Evolutionary conservation across 1,284 basidiomycete genomes (phyloP).

Genomic region (Ganoderma lucidum): DNA sequence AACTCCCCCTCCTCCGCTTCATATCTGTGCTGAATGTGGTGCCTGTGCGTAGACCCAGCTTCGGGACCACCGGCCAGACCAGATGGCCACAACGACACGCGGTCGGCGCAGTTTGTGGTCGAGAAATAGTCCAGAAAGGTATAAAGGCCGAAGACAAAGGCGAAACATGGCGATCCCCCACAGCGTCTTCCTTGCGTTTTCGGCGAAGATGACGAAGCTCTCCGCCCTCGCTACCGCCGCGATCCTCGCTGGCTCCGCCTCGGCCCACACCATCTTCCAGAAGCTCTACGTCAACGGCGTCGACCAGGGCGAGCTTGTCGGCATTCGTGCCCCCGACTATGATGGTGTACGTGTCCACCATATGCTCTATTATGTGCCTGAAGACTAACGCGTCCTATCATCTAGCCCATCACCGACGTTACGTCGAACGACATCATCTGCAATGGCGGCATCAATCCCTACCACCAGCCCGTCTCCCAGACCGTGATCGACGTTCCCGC

Average conservation of each 20-base stretch:
- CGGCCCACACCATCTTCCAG: conserved; percentile 50
- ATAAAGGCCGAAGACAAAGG: background rate
- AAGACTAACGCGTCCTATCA: too few species aligned
- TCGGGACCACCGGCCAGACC: too few species aligned
- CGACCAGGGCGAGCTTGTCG: conserved; percentile 47
- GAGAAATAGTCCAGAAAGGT: background rate
- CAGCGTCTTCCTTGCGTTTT: too few species aligned
- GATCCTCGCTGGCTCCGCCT: conserved; percentile 39
- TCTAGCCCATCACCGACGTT: conserved; percentile 60
- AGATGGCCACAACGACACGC: too few species aligned
- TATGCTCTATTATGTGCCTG: background rate
- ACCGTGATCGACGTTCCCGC: conserved; percentile 61
- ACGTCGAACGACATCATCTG: conserved; percentile 65
- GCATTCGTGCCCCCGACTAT: conserved; percentile 47
- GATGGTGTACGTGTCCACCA: conserved; percentile 34
- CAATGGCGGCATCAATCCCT: conserved; percentile 68
- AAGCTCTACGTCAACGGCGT: conserved; percentile 48
- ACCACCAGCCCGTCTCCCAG: conserved; percentile 58
- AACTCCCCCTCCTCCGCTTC: background rate
- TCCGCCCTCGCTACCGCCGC: conserved; percentile 31
- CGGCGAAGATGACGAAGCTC: conserved; percentile 26
- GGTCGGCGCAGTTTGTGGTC: too few species aligned
- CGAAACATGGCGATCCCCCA: too few species aligned
- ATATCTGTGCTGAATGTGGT: background rate
- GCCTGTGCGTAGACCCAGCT: background rate